Conservation (phyloP, 2,329 filamentous ascomycete species). For the Trichoderma koningii region DNA sequence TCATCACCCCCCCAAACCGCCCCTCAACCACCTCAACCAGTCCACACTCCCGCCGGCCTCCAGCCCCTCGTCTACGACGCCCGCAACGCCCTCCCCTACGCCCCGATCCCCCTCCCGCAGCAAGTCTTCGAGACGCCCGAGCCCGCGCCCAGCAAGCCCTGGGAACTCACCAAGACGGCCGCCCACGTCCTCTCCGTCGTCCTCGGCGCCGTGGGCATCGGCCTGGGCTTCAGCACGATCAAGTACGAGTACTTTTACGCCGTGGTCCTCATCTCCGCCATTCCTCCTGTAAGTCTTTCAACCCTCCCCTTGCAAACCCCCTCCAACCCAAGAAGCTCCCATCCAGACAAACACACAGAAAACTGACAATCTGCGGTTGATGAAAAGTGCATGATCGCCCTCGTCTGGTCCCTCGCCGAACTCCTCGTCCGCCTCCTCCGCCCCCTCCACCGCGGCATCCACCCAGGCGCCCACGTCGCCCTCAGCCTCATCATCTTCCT, state of each 20-base stretch:
- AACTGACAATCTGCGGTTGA: no score
- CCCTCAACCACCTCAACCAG: background rate
- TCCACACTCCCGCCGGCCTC: background rate
- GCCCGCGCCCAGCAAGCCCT: background rate
- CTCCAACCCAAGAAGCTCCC: no score
- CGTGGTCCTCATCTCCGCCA: slow-evolving; percentile 2
- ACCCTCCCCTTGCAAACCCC: no score
- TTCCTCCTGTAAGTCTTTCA: slow-evolving; percentile 14
- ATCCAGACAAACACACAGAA: background rate
- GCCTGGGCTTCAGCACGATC: slow-evolving; percentile 7
- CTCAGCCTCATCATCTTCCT: slow-evolving; percentile 48
- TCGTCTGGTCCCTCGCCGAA: slow-evolving; percentile 45
- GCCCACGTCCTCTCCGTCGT: background rate
- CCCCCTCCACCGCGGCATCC: slow-evolving; percentile 42
- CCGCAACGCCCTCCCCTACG: background rate
- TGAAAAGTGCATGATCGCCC: slow-evolving; percentile 40
- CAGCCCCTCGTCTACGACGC: background rate
- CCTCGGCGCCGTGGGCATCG: background rate
- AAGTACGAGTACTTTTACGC: background rate
- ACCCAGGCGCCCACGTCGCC: slow-evolving; percentile 48
- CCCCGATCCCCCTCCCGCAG: background rate
- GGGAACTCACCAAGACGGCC: slow-evolving; percentile 9
- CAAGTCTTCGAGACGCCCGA: background rate
- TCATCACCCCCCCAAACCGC: background rate
- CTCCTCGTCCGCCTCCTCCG: slow-evolving; percentile 42